Evolutionary conservation across 2,329 filamentous ascomycete genomes (phyloP).

Genomic region (Venturia aucupariae): DNA sequence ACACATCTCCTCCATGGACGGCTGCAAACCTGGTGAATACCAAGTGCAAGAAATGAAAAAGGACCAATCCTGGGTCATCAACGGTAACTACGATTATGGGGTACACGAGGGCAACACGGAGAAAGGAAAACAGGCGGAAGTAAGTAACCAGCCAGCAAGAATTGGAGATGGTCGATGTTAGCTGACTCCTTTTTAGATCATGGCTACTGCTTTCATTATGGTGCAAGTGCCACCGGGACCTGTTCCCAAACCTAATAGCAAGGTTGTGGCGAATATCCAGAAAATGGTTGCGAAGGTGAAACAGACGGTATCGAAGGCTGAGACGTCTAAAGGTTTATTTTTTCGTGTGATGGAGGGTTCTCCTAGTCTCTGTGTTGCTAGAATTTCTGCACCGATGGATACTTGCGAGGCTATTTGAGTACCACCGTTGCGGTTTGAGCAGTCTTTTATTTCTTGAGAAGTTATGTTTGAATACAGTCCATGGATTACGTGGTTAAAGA

Average conservation of each 20-base stretch:
- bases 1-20: slow-evolving; percentile 12
- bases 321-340: neutral
- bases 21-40: neutral
- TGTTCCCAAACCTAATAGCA: neutral
- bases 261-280: neutral
- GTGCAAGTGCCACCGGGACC: neutral
- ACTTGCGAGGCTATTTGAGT: neutral
- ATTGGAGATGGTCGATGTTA: neutral
- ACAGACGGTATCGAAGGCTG: neutral
- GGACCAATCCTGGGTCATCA: slow-evolving; percentile 9
- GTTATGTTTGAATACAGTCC: too few relatives aligned
- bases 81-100: slow-evolving; percentile 12
- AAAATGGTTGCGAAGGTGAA: neutral
- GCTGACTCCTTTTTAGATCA: neutral
- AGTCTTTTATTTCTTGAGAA: too few relatives aligned
- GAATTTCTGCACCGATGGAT: neutral
- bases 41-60: slow-evolving; percentile 2
- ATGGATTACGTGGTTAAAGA: too few relatives aligned
- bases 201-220: neutral
- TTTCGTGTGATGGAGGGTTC: neutral
- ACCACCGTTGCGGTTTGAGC: too few relatives aligned
- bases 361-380: neutral
- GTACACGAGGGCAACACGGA: neutral
- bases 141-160: neutral
- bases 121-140: neutral